Conservation (phyloP, 2,329 filamentous ascomycete species). For the Shiraia sp. region DNA sequence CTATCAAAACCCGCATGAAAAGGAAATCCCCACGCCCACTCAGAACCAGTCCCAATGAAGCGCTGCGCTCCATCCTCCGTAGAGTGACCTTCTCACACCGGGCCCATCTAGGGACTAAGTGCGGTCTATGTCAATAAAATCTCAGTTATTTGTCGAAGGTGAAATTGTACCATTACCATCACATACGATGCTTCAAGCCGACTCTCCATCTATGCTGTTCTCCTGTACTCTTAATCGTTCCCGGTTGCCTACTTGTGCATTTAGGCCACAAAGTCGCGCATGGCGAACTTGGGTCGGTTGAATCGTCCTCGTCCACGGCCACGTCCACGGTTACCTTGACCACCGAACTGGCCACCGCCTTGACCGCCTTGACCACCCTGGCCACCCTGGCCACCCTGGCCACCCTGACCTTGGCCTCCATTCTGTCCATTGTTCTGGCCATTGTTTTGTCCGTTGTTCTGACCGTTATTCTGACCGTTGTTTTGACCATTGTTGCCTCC, state of each 20-base stretch:
- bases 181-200: conserved; percentile 11
- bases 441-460: conserved; percentile 5
- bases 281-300: conserved; percentile 34
- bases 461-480: conserved; percentile 3
- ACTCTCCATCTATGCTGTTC: neutral
- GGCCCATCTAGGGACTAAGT: conserved; percentile 28
- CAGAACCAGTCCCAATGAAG: conserved; percentile 41
- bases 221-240: conserved; percentile 4
- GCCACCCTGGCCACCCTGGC: conserved; percentile 4
- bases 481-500: conserved; percentile 7
- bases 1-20: conserved; percentile 20
- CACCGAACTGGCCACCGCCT: conserved; percentile 5
- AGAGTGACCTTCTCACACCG: conserved; percentile 22
- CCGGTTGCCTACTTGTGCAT: neutral
- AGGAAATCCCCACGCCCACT: conserved; percentile 25
- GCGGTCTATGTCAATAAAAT: conserved; percentile 30
- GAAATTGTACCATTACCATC: conserved; percentile 37
- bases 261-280: conserved; percentile 40
- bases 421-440: conserved; percentile 2
- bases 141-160: conserved; percentile 19
- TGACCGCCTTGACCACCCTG: conserved; percentile 10
- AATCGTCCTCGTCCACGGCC: conserved; percentile 27
- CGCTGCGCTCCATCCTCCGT: conserved; percentile 38
- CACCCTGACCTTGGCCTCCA: conserved; percentile 1
- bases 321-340: conserved; percentile 11